Evolutionary conservation across 257 asterid genomes (phyloP), one percentile per base, ranked within the genome.

Genomic region (Nyctanthes arbortristis): DNA sequence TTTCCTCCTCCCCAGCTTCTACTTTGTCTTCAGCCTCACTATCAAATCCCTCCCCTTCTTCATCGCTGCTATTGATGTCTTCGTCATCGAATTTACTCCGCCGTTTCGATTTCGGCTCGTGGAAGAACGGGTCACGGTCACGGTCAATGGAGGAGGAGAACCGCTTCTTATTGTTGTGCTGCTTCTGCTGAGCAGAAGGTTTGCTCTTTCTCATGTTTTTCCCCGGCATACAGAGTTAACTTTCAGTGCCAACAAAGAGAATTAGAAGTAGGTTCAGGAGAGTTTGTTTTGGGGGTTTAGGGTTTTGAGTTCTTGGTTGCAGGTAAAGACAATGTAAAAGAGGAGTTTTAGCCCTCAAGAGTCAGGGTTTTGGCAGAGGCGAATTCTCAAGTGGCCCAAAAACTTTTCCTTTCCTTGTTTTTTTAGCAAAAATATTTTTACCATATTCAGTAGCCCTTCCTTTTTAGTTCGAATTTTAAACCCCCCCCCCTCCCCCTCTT

Each of bases 21-120:
- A 22, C 58, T 43, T 20, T 75, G 16, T 36, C 59, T 12, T 73
- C 85, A 1, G 58, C 79, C 3, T 72, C 85, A n/a, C 69, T 72
- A 25, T 54, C 88, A 45, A 60, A 65, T 25, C 60, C 86, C 8
- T 70, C 79, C 16, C 40, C 90, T 43, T 81, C 93, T 2, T 81
- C 92, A n/a, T 84, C 96, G 65, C 91, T 80, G 81, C 97, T 93
- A 71, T 68, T 85, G 20, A 93, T 87, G 12, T 82, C 83, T 14
- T 90, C 98, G 34, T 87, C 96, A 4, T 37, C 77, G 39, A 79
- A 72, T 39, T 76, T 79, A 22, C 92, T 85, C 16, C 86, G 79
- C 66, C 91, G 88, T 61, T 89, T 89, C 30, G 78, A 70, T 14
- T 79, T 82, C 13, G 69, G 30, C 14, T 75, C 85, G 9, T 84